phyloP scores from a whole-genome alignment of 2,329 filamentous ascomycete genomes.

The Didymella arachidicola region DNA sequence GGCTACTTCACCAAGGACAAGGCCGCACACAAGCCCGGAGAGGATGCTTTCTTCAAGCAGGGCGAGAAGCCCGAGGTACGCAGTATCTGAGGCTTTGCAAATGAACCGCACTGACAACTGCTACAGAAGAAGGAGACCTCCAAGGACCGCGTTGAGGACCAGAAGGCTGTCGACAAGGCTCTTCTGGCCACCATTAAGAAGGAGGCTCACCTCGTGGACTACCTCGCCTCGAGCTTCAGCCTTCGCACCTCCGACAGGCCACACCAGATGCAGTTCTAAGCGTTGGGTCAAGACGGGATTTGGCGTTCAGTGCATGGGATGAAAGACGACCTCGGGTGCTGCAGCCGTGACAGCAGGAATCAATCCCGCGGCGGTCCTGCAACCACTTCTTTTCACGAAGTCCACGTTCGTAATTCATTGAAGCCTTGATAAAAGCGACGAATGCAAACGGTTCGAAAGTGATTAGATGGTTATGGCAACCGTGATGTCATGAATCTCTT shows the following conservation, averaged over 20 bases:
- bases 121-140: constrained; percentile 93
- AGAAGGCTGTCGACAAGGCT: constrained; percentile 98
- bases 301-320: constrained; percentile 53
- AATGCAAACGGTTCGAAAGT: constrained; percentile 54
- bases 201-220: constrained; percentile 90
- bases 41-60: constrained; percentile 99
- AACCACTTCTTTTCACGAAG: constrained; percentile 50
- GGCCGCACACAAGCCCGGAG: constrained; percentile 90
- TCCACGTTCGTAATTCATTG: constrained; percentile 52
- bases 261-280: constrained; percentile 99
- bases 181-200: constrained; percentile 97
- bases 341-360: constrained; percentile 52
- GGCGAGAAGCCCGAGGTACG: constrained; percentile 96
- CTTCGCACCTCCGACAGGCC: constrained; percentile 99
- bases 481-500: constrained; percentile 44
- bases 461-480: constrained; percentile 42
- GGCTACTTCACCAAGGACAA: constrained; percentile 99
- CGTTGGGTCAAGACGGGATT: constrained; percentile 46
- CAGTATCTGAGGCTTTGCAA: constrained; percentile 13
- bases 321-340: constrained; percentile 52
- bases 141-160: constrained; percentile 91
- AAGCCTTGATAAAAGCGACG: constrained; percentile 52
- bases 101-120: constrained; percentile 27
- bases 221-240: constrained; percentile 96
- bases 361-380: constrained; percentile 45